phyloP scores from a whole-genome alignment of 345 rosid genomes.

The Eucalyptus rudis region DNA sequence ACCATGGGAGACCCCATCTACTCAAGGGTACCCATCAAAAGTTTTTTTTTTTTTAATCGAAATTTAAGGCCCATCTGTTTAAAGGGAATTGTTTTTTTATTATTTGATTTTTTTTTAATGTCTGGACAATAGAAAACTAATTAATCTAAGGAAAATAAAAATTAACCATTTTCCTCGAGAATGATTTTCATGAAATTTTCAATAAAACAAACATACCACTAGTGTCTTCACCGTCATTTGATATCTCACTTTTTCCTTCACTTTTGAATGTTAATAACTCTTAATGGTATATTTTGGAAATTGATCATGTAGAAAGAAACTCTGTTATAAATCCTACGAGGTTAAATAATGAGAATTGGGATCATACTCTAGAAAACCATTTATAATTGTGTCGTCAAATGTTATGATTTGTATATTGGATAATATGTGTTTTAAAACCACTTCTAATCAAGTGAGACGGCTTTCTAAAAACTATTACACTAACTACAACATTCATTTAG shows the following conservation, averaged over 20 bases:
- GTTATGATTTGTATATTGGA: neutral
- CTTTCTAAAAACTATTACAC: neutral
- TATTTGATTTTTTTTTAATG: too few species aligned
- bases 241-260: neutral
- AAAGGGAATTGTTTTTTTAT: neutral
- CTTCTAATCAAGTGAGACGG: neutral
- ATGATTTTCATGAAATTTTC: neutral
- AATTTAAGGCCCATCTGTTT: neutral
- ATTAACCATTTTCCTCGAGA: neutral
- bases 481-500: neutral
- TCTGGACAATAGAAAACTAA: too few species aligned
- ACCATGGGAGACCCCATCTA: neutral
- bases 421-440: neutral
- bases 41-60: neutral
- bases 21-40: neutral
- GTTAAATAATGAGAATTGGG: neutral
- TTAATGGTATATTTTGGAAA: neutral
- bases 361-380: neutral
- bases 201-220: neutral
- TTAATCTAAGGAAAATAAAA: too few species aligned
- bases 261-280: neutral
- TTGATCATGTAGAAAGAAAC: neutral
- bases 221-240: too few species aligned
- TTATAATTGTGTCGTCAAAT: neutral
- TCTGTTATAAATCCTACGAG: fast-evolving